A percentile compares a stretch with the other conserved stretches of the same genome.
Conservation (phyloP, 2,329 filamentous ascomycete species). For the Aureobasidium sp. region DNA sequence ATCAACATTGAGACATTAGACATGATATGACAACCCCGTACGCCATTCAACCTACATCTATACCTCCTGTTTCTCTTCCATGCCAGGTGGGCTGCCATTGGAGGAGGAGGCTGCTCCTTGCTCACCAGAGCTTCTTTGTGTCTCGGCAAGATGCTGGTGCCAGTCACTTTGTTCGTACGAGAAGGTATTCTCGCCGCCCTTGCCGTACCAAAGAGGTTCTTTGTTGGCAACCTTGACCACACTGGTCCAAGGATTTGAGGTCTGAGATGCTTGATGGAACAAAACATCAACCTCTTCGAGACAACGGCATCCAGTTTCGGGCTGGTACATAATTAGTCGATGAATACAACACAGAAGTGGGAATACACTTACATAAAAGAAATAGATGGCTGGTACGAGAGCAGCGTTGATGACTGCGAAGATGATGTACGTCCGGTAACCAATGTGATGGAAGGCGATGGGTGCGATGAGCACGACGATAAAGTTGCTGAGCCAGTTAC, state of each 20-base stretch:
- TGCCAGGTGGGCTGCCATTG: not conserved
- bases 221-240: conserved; percentile 45
- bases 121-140: not conserved
- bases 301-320: conserved; percentile 48
- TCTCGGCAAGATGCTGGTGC: conserved; percentile 24
- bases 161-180: conserved; percentile 36
- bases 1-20: not conserved
- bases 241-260: conserved; percentile 43
- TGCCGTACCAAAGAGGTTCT: conserved; percentile 51
- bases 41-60: not conserved
- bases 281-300: conserved; percentile 66
- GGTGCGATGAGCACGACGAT: conserved; percentile 23
- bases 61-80: conserved; percentile 12
- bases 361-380: not conserved
- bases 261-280: conserved; percentile 42
- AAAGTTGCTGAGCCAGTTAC: conserved; percentile 56
- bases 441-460: conserved; percentile 23
- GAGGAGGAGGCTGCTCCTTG: not conserved
- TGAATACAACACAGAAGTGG: not conserved
- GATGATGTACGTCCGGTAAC: conserved; percentile 31
- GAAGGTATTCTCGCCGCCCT: conserved; percentile 49
- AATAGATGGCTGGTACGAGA: conserved; percentile 1
- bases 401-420: conserved; percentile 32
- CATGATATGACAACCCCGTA: not conserved
- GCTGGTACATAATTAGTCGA: conserved; percentile 30